Conservation (phyloP, 106 monocot species). For the Dioscorea dumetorum region DNA sequence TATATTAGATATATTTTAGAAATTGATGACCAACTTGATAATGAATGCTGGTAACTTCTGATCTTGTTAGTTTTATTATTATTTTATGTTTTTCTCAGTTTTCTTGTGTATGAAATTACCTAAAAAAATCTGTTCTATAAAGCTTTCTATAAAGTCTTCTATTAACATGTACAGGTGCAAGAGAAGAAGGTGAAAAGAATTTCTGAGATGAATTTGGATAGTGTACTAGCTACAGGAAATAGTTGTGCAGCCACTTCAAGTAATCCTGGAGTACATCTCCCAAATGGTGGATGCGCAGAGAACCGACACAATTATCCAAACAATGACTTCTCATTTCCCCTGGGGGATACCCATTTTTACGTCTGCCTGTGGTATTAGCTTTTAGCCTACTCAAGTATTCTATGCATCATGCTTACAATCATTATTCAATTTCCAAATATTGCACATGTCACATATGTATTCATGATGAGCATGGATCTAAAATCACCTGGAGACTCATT, state of each 20-base stretch:
- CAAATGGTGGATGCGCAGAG: conserved; percentile 73
- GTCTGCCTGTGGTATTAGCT: conserved; percentile 94
- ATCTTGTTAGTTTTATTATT: background rate
- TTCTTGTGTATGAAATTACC: background rate
- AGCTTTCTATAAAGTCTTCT: background rate
- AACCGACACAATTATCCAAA: conserved; percentile 30
- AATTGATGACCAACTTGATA: background rate
- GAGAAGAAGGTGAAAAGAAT: conserved; percentile 82
- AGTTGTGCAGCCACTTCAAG: conserved; percentile 41
- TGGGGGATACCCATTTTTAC: conserved; percentile 73
- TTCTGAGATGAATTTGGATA: conserved; percentile 69
- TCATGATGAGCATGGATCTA: too few relatives aligned
- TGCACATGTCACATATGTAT: too few relatives aligned
- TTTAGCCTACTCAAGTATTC: conserved; percentile 12
- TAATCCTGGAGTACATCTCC: conserved; percentile 31
- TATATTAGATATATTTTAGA: background rate
- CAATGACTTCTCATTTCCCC: conserved; percentile 73
- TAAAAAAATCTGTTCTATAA: background rate
- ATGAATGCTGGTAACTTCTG: background rate
- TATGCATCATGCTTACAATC: background rate
- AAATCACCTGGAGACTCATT: too few relatives aligned
- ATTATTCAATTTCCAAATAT: too few relatives aligned
- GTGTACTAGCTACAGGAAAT: conserved; percentile 35
- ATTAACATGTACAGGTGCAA: conserved; percentile 44
- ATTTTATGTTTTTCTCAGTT: background rate